These are phyloP conservation scores for Blepharisma undulans DNA, from an alignment of 169 alveolate genomes.

Conservation along the genomic window DNA sequence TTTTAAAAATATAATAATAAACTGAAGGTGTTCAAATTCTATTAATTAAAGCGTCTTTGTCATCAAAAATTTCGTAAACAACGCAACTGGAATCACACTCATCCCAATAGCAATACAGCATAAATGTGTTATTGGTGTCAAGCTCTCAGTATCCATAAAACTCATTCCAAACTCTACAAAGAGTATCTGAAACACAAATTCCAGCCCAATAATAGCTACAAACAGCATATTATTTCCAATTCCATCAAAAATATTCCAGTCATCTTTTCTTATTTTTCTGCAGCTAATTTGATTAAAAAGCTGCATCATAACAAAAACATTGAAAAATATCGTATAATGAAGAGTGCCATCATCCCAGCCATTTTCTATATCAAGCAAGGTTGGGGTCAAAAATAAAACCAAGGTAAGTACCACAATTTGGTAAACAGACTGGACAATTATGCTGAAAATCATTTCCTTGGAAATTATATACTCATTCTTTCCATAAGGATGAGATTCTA, in stretches of 20 bases:
- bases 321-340: constrained; percentile 70
- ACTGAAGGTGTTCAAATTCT: background rate
- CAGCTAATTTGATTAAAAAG: constrained; percentile 79
- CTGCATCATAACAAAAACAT: constrained; percentile 81
- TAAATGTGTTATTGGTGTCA: background rate
- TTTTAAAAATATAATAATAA: no score
- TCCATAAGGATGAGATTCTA: constrained; percentile 86
- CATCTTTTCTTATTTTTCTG: constrained; percentile 74
- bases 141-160: background rate
- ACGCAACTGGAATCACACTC: background rate
- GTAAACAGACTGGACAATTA: background rate
- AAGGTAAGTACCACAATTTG: constrained; percentile 48
- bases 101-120: background rate
- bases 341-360: background rate
- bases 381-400: constrained; percentile 75
- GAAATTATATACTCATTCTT: constrained; percentile 86
- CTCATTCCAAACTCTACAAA: constrained; percentile 23
- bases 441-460: constrained; percentile 4
- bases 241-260: constrained; percentile 53
- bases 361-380: constrained; percentile 33
- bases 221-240: constrained; percentile 14
- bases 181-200: background rate
- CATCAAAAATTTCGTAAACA: background rate
- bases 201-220: background rate
- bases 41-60: background rate